Evolutionary conservation across 495 filamentous ascomycete species (phyloP), one percentile per base, ranked within the genome.

Genomic region (Glarea lozoyensis): DNA sequence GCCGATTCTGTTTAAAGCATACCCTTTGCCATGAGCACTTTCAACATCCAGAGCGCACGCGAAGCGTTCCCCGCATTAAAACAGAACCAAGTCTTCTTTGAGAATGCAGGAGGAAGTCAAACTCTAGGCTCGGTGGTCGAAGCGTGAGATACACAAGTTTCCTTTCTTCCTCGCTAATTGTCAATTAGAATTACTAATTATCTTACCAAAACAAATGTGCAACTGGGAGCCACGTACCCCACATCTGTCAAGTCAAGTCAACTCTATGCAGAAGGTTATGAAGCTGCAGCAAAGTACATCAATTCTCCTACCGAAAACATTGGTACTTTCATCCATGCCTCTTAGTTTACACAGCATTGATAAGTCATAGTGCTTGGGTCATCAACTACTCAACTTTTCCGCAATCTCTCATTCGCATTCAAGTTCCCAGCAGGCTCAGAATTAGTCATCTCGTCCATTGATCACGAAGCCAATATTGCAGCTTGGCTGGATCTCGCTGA

Each of bases 91-190:
- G 66, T 86, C 24, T 84, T 73, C 56, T 69, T 87, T 51, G 82
- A 88, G 52, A 87, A 86, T 52, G 82, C 84, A 3, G 82, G 81
- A 16, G 83, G 82, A 32, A 86, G 74, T 55, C 84, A 87, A 52
- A 65, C 73, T 1, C 61, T 89, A 2, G 72, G 70, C 17, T 56
- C 66, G 12, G 83, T 84, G 6, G 72, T 81, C 12, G 70, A 83
- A 25, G 68, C 75, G 82, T 86, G 60, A 55, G 68, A 10, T 29
- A 29, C 7, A 7, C 25, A 29, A 7, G 25, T 29, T n/a, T 29
- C 7, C 7, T 29, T 17, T 39, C 32, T 29, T 11, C 13, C 13
- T 19, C 16, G 4, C 23, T 36, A 17, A 42, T 13, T 22, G 24
- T 41, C 11, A 2, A 27, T 19, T 45, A 84, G 81, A 10, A 78